These are phyloP conservation scores for Citrus mangshanensis DNA, from an alignment of 345 rosid genomes.

Conservation along the genomic window DNA sequence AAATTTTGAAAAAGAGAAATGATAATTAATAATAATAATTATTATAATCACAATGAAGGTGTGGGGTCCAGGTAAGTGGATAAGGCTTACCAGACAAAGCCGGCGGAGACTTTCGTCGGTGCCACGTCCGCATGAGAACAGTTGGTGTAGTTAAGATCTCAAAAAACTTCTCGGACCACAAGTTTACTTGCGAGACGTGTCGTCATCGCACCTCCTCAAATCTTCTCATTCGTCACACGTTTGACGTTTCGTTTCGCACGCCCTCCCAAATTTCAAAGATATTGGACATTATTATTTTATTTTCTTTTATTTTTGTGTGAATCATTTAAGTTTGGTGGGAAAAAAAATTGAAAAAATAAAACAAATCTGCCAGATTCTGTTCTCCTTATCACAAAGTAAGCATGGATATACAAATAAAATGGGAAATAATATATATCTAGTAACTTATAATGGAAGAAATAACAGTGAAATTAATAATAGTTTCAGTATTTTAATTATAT, in stretches of 20 bases:
- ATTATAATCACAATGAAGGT: no score
- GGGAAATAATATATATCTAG: no score
- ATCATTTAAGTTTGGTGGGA: no score
- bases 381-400: no score
- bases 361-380: no score
- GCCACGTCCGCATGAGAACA: neutral
- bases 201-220: neutral
- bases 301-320: neutral
- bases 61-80: neutral
- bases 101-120: neutral
- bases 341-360: no score
- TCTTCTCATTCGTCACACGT: neutral
- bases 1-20: neutral
- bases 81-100: neutral
- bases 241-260: neutral
- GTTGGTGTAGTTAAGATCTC: neutral
- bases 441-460: no score
- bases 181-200: neutral
- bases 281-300: no score
- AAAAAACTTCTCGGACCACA: neutral
- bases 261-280: neutral
- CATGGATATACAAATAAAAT: no score
- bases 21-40: neutral
- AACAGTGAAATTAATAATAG: no score
- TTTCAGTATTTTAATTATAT: no score